Evolutionary conservation across 2,329 filamentous ascomycete species (phyloP), one percentile per base, ranked within the genome.

Genomic region (Monosporascus cannonballus): DNA sequence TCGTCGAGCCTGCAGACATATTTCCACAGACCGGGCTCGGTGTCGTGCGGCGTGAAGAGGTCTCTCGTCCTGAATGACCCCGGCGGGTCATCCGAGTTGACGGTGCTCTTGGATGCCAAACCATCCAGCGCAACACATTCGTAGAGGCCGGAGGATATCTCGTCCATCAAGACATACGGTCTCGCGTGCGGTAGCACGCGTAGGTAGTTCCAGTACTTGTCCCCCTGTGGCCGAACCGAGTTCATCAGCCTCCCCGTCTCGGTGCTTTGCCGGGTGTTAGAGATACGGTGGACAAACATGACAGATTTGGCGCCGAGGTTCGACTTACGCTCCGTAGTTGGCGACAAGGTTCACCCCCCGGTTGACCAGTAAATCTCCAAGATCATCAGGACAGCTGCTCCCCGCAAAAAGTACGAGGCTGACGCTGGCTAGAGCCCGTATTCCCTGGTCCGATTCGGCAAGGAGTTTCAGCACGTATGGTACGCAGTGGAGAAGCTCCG

Each of bases 191-290:
- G 65, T 1, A 72, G 62, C 0, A 73, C 69, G 2, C 76, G 69
- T 17, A 81, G 61, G 54, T 81, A 84, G 55, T 80, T 76, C 81
- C 81, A 85, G 11, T 71, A 73, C 25, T 72, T 73, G 58, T 84
- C 80, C 1, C 68, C 74, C 1, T 65, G 61, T 0, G 75, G 72
- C 18, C 80, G 68, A 54, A 75, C 73, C 0, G 78, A 81, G 3
- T 76, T 82, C 76, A 81, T 81, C 30, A 83, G 61, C 56, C 79
- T 74, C 4, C 80, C 79, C 5, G 74, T 79, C 61, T 84, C 81
- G 0, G 80, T 84, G 1, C 75, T 79, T 22, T 3, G 3, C 5
- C 5, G 24, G 17, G 39, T 34, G 41, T 52, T 41, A 59, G 47
- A 42, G 6, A 42, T 20, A 42, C 5, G 9, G 39, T 41, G 8